Percentiles rank a stretch among this genome's conserved stretches.
phyloP scores from a whole-genome alignment of 2,329 filamentous ascomycete genomes.

The Teratosphaeriaceae sp. region DNA sequence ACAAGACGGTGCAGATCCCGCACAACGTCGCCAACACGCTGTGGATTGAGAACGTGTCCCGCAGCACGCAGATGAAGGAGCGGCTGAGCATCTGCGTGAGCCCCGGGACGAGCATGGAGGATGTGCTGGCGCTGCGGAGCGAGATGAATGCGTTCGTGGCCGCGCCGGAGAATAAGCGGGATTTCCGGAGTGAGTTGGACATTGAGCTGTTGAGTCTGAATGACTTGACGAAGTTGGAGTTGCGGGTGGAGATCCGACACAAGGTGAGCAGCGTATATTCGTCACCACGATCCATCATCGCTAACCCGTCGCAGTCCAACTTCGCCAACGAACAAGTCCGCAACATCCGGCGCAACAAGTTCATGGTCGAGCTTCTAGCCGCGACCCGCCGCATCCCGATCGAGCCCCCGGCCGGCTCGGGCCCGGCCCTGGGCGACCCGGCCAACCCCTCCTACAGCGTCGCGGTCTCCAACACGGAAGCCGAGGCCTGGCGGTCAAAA shows the following conservation, averaged over 20 bases:
- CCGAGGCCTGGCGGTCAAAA: slow-evolving; percentile 6
- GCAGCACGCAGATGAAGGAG: slow-evolving; percentile 32
- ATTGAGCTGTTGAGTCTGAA: slow-evolving; percentile 26
- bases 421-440: slow-evolving; percentile 49
- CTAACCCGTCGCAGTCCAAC: too few relatives aligned
- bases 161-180: slow-evolving; percentile 28
- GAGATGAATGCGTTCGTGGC: slow-evolving; percentile 27
- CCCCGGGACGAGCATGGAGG: slow-evolving; percentile 25
- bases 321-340: slow-evolving; percentile 65
- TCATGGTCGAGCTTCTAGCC: slow-evolving; percentile 83
- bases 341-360: slow-evolving; percentile 75
- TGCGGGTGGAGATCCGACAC: slow-evolving; percentile 28
- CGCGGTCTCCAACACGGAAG: slow-evolving; percentile 44
- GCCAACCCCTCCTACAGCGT: slow-evolving; percentile 74
- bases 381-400: slow-evolving; percentile 82
- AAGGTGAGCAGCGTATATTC: too few relatives aligned
- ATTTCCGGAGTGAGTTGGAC: slow-evolving; percentile 28
- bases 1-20: slow-evolving; percentile 28
- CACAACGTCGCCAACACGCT: slow-evolving; percentile 30
- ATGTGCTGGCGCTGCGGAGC: slow-evolving; percentile 25
- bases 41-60: slow-evolving; percentile 33
- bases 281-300: too few relatives aligned
- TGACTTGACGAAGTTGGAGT: slow-evolving; percentile 27
- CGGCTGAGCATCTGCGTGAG: slow-evolving; percentile 24
- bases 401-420: slow-evolving; percentile 66